A percentile compares a stretch with the other conserved stretches of the same genome.
These are phyloP conservation scores for Stagonosporopsis cucurbitacearum DNA, from an alignment of 2,329 filamentous ascomycete species.

Conservation along the genomic window DNA sequence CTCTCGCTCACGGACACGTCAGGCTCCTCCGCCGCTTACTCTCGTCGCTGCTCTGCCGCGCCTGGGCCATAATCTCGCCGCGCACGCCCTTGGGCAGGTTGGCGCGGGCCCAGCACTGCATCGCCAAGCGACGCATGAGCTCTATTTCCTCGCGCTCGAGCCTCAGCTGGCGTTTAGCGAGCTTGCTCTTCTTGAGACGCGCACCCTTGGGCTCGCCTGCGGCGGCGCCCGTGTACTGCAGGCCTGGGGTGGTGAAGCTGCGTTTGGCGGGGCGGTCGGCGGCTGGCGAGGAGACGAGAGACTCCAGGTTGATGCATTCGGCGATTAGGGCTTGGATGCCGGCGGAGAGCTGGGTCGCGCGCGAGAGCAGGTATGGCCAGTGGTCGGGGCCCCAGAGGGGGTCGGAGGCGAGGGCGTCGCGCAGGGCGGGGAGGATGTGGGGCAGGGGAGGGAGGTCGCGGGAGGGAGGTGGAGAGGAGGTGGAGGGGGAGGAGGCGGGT, in stretches of 20 bases:
- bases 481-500: constrained; percentile 19
- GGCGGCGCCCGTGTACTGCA: constrained; percentile 16
- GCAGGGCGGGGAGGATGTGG: constrained; percentile 52
- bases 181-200: constrained; percentile 48
- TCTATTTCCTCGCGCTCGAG: constrained; percentile 53
- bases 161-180: constrained; percentile 55
- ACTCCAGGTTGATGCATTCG: constrained; percentile 52
- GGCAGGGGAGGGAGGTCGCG: constrained; percentile 42
- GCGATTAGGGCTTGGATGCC: constrained; percentile 56
- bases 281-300: constrained; percentile 46
- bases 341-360: constrained; percentile 51
- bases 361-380: constrained; percentile 53
- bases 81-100: constrained; percentile 26
- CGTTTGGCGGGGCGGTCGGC: constrained; percentile 27
- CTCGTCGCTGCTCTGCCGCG: background rate
- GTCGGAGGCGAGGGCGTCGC: constrained; percentile 50
- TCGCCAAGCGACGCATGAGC: constrained; percentile 51
- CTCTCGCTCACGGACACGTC: constrained; percentile 3
- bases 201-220: constrained; percentile 31
- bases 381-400: constrained; percentile 54
- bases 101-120: constrained; percentile 52
- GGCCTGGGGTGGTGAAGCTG: constrained; percentile 27
- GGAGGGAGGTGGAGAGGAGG: constrained; percentile 8
- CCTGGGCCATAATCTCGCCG: constrained; percentile 4
- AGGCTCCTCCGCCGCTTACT: constrained; percentile 12